These are phyloP conservation scores for Phytophthora lateralis DNA, from an alignment of 352 stramenopile genomes.

Conservation along the genomic window DNA sequence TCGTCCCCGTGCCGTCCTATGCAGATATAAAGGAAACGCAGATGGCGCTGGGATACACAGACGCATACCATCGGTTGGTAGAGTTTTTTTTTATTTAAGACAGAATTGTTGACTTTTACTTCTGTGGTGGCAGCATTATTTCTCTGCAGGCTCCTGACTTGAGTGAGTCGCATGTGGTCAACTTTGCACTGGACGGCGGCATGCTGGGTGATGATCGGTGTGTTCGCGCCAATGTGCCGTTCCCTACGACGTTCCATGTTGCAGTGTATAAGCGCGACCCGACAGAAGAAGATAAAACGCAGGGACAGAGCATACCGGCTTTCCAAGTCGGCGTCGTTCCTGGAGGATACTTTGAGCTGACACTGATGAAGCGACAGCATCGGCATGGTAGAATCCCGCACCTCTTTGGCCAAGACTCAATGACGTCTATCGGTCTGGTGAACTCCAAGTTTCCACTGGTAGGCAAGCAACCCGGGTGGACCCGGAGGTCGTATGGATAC, in stretches of 20 bases:
- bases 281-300: constrained; percentile 20
- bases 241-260: constrained; percentile 61
- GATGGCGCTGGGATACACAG: constrained; percentile 42
- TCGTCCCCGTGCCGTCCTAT: constrained; percentile 65
- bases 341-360: constrained; percentile 82
- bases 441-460: constrained; percentile 59
- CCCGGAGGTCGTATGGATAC: constrained; percentile 66
- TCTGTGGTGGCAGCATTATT: constrained; percentile 34
- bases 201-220: constrained; percentile 67
- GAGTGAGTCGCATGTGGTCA: constrained; percentile 30
- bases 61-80: constrained; percentile 57
- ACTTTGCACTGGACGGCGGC: constrained; percentile 60
- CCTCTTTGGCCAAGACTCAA: constrained; percentile 32
- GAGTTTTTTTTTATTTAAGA: background rate
- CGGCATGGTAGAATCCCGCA: constrained; percentile 14
- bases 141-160: constrained; percentile 28
- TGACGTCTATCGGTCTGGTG: constrained; percentile 72
- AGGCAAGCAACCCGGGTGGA: constrained; percentile 76
- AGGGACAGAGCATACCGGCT: constrained; percentile 13
- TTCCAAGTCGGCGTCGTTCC: constrained; percentile 60
- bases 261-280: constrained; percentile 49
- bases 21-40: constrained; percentile 60
- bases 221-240: constrained; percentile 72
- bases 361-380: constrained; percentile 42
- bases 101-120: background rate